phyloP scores from a whole-genome alignment of 106 monocot species.

The Dendrobium catenatum region DNA sequence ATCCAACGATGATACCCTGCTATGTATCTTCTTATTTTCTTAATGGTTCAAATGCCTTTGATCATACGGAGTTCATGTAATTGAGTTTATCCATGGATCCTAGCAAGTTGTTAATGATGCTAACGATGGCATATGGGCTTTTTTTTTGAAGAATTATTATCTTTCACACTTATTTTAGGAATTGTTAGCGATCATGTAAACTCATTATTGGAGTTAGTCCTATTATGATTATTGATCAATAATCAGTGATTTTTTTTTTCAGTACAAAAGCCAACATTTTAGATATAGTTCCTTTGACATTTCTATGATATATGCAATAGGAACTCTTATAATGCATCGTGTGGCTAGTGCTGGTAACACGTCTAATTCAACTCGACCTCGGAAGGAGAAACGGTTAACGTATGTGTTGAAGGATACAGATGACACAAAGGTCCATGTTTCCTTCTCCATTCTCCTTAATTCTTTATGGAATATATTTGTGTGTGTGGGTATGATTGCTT shows the following conservation, averaged over 20 bases:
- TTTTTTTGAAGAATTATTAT: background rate
- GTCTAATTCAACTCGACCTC: conserved; percentile 66
- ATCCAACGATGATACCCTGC: background rate
- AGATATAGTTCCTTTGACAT: background rate
- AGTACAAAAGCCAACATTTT: background rate
- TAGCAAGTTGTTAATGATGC: background rate
- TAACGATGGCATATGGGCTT: background rate
- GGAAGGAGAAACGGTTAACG: conserved; percentile 90
- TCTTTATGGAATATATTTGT: background rate
- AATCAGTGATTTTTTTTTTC: background rate
- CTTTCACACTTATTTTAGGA: background rate
- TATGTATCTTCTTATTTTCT: background rate
- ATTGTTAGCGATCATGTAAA: background rate
- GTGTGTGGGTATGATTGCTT: background rate
- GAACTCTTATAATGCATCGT: conserved; percentile 66
- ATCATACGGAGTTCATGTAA: background rate
- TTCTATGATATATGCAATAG: conserved; percentile 11
- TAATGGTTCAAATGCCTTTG: background rate
- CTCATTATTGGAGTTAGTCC: background rate
- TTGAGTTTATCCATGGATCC: background rate
- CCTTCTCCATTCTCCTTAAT: background rate
- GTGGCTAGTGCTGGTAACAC: conserved; percentile 84
- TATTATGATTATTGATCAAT: conserved; percentile 2
- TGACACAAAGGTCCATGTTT: conserved; percentile 55
- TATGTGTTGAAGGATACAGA: conserved; percentile 93